Base-by-base conservation (phyloP, 768 basidiomycete genomes). In the Psilocybe sp. region DNA sequence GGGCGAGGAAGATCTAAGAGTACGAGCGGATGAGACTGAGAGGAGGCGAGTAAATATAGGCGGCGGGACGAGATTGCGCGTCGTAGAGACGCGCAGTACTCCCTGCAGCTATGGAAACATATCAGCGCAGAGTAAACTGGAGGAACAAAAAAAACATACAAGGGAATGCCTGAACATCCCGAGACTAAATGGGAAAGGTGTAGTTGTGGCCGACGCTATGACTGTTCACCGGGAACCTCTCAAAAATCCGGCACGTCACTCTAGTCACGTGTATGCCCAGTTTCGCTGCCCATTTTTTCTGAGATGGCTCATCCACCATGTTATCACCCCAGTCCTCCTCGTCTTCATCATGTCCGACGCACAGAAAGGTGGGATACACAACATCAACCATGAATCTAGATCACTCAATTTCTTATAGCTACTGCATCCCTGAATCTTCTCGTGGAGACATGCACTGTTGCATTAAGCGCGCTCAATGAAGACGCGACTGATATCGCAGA, bases 401-500 rank as follows among this genome's bases (percentile, higher is more conserved):
- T 40, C 41, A 53, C 23, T 50, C 45, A 6, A 32, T 42, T 6
- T 33, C 12, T 40, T 51, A 4, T 54, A 73, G 74, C 67, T 11
- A 48, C 67, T 14, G 47, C 52, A 16, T 62, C 73, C 10, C 65
- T 79, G 18, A 56, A 51, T 8, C 48, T 68, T 10, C 63, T 71
- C 38, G 49, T 65, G 4, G 61, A 75, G 40, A 71, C 69, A 14
- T 78, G 76, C 59, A 64, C 62, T 15, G 63, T 64, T 36, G 74
- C 75, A 6, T 61, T 73, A 34, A 44, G 46, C 18, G 59, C 66
- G 36, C 50, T 74, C 14, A 52, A 59, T 45, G 46, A 57, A 43
- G 50, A 49, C 18, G 49, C 43, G 7, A 46, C 55, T 23, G 53
- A 47, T 13, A 36, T 52, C 18, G 53, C 58, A 42, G 54, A 56